Evolutionary conservation across 2,329 filamentous ascomycete genomes (phyloP).

Genomic region (Alternaria sp.): DNA sequence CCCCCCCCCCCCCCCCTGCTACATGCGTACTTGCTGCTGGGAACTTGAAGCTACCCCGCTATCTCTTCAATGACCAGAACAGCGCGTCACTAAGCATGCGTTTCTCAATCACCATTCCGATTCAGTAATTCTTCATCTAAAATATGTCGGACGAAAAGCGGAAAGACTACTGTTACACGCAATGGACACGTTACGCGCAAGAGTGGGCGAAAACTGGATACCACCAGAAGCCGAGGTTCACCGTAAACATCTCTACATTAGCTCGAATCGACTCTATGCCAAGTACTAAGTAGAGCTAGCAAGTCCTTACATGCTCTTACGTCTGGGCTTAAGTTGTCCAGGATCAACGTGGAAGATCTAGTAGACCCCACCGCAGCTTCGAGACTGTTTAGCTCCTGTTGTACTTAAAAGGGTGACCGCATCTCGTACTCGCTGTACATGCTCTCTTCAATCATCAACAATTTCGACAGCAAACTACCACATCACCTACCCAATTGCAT

Average conservation of each 20-base stretch:
- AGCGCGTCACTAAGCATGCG: neutral
- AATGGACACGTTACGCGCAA: neutral
- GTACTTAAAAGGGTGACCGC: slow-evolving; percentile 5
- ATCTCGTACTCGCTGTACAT: neutral
- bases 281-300: slow-evolving; percentile 3
- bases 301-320: neutral
- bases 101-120: neutral
- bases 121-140: neutral
- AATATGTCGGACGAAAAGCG: neutral
- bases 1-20: slow-evolving; percentile 12
- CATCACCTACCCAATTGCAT: neutral
- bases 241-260: slow-evolving; percentile 4
- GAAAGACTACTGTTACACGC: neutral
- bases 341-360: slow-evolving; percentile 5
- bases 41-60: slow-evolving; percentile 13
- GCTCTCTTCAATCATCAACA: neutral
- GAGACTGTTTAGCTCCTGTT: neutral
- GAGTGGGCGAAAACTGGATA: slow-evolving; percentile 6
- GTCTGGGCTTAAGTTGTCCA: neutral
- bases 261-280: neutral
- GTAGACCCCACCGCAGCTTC: slow-evolving; percentile 5
- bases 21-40: neutral
- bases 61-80: neutral
- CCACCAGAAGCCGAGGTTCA: slow-evolving; percentile 17
- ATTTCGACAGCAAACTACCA: neutral